These are phyloP conservation scores for Eutypella sp. DNA, from an alignment of 2,329 filamentous ascomycete genomes.

Conservation along the genomic window DNA sequence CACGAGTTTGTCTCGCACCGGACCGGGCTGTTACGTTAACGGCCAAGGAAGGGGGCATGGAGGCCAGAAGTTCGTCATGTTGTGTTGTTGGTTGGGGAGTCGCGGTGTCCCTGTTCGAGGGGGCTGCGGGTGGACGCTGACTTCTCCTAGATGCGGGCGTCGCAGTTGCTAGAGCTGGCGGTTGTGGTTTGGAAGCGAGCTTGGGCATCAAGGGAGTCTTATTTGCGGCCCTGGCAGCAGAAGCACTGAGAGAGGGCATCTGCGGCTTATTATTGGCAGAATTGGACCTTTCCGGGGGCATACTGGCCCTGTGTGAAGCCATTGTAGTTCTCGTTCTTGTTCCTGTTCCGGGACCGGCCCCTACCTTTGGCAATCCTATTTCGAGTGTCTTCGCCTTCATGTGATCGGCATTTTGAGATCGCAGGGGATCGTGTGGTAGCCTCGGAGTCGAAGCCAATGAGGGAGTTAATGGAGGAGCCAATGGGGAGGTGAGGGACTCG, in stretches of 20 bases:
- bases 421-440: slow-evolving; percentile 18
- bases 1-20: slow-evolving; percentile 64
- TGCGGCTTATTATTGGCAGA: slow-evolving; percentile 50
- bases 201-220: slow-evolving; percentile 51
- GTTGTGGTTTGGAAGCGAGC: slow-evolving; percentile 40
- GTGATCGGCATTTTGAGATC: slow-evolving; percentile 35
- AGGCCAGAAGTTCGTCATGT: slow-evolving; percentile 50
- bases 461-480: no score
- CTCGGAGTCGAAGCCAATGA: slow-evolving; percentile 1
- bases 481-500: no score
- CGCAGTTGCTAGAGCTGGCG: slow-evolving; percentile 25
- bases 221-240: slow-evolving; percentile 49
- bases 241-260: slow-evolving; percentile 63
- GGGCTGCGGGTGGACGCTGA: slow-evolving; percentile 18
- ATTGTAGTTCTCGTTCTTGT: not conserved
- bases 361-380: not conserved
- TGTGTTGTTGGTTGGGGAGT: slow-evolving; percentile 20
- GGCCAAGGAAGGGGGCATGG: slow-evolving; percentile 52
- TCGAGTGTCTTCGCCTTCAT: slow-evolving; percentile 14
- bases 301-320: slow-evolving; percentile 14
- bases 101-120: slow-evolving; percentile 21
- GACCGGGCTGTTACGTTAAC: slow-evolving; percentile 76
- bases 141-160: slow-evolving; percentile 38
- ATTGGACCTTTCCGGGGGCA: slow-evolving; percentile 40
- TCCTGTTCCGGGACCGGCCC: not conserved